Evolutionary conservation across 2,329 filamentous ascomycete genomes (phyloP), one percentile per base, ranked within the genome.

Genomic region (Amauroascus verrucosus): DNA sequence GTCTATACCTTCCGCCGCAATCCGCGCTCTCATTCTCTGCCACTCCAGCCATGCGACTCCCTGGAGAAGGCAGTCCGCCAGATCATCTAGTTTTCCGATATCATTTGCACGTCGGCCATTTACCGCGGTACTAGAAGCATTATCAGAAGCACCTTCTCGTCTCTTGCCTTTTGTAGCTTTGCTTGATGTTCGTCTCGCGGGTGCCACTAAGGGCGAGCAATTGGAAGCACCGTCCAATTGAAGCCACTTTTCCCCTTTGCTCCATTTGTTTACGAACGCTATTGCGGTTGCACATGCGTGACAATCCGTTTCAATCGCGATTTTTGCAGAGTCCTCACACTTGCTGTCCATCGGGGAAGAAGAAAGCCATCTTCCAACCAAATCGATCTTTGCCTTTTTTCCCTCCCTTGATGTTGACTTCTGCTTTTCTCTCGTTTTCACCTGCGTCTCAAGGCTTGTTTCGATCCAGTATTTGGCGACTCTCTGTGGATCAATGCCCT

Each of bases 31-130:
- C 63, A 65, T 67, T 7, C 56, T 62, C 63, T 88, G 80, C 88
- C 88, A 94, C 56, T 82, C 76, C 35, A 88, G 67, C 82, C 85
- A 91, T 2, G 86, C 83, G 55, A 88, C 75, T 1, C 82, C 88
- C 66, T 94, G 88, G 51, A 93, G 65, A 24, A 93, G 70, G 64
- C 83, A 86, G 70, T 94, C 88, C 0, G 87, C 85, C 48, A 94
- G 69, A 70, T 94, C 88, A 67, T 94, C 88, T 51, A 91, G 67
- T 67, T 93, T 93, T n/a, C 62, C 65, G 32, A 67, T 60, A 26
- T 58, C 49, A 3, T 46, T 37, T 22, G 11, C 40, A 28, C 6
- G 8, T 9, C 8, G 32, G 3, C 59, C 41, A 54, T 61, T 40
- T 57, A 61, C 35, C 7, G 51, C 22, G 28, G 2, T 6, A 20